Evolutionary conservation across 768 basidiomycete genomes (phyloP).

Genomic region (Austroboletus festivus): DNA sequence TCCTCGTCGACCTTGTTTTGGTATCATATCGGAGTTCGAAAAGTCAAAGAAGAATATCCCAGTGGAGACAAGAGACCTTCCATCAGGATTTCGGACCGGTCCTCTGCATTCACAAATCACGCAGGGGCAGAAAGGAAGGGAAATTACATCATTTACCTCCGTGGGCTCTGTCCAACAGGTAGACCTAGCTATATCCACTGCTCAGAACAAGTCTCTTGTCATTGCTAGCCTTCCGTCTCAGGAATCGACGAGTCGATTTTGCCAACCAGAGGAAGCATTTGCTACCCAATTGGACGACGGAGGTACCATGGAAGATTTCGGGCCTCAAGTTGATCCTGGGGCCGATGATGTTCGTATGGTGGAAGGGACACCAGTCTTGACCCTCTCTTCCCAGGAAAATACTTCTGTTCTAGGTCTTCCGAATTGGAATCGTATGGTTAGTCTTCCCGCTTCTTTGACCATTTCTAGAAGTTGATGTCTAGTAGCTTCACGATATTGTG

Average conservation of each 20-base stretch:
- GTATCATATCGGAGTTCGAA: constrained; percentile 23
- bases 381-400: constrained; percentile 26
- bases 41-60: constrained; percentile 14
- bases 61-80: constrained; percentile 18
- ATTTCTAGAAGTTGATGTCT: constrained; percentile 3
- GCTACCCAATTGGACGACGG: constrained; percentile 12
- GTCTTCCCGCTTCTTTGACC: constrained; percentile 9
- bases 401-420: constrained; percentile 37
- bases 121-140: constrained; percentile 18
- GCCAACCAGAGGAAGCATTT: constrained; percentile 24
- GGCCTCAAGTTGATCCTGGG: constrained; percentile 17
- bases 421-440: constrained; percentile 58
- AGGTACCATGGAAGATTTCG: constrained; percentile 9
- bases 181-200: neutral
- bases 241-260: constrained; percentile 3
- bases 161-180: constrained; percentile 4
- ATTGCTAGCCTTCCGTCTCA: constrained; percentile 24
- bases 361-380: constrained; percentile 13
- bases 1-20: constrained; percentile 37
- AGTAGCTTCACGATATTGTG: constrained; percentile 58
- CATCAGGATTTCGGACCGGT: constrained; percentile 26
- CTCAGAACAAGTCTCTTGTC: constrained; percentile 9
- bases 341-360: constrained; percentile 36
- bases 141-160: constrained; percentile 2
- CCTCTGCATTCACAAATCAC: constrained; percentile 18